Percentiles rank a stretch among this genome's conserved stretches.
These are phyloP conservation scores for Umbellularia californica DNA, from an alignment of 164 flowering plant genomes.

Conservation along the genomic window DNA sequence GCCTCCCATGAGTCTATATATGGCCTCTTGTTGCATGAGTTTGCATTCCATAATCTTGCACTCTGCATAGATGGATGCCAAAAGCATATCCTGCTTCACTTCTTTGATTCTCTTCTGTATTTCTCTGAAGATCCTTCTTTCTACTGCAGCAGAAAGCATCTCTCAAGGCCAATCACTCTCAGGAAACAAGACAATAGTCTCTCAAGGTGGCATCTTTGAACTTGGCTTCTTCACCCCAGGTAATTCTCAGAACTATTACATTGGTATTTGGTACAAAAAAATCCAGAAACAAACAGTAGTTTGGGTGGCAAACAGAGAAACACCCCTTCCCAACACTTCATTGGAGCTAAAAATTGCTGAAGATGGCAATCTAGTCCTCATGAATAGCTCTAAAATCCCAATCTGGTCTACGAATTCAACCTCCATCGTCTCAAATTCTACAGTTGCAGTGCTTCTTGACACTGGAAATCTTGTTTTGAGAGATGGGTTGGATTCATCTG, in stretches of 20 bases:
- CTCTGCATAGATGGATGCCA: not conserved
- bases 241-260: constrained; percentile 17
- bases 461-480: constrained; percentile 55
- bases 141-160: constrained; percentile 16
- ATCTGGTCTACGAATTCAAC: constrained; percentile 58
- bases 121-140: constrained; percentile 1
- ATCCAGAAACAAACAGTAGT: constrained; percentile 12
- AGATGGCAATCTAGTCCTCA: constrained; percentile 52
- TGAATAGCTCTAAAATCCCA: constrained; percentile 27
- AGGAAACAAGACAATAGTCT: constrained; percentile 18
- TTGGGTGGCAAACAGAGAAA: constrained; percentile 32
- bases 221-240: constrained; percentile 26
- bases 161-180: constrained; percentile 19
- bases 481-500: constrained; percentile 21
- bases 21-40: too few relatives aligned
- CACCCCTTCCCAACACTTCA: constrained; percentile 14
- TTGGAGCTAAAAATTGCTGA: constrained; percentile 15
- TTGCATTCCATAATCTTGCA: not conserved
- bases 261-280: constrained; percentile 22
- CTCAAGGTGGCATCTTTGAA: constrained; percentile 14
- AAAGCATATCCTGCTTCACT: not conserved
- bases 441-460: constrained; percentile 40
- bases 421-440: constrained; percentile 17
- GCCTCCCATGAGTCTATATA: too few relatives aligned
- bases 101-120: constrained; percentile 2